Base-by-base conservation (phyloP, 2,329 filamentous ascomycete species). In the Pseudopyricularia cyperi region DNA sequence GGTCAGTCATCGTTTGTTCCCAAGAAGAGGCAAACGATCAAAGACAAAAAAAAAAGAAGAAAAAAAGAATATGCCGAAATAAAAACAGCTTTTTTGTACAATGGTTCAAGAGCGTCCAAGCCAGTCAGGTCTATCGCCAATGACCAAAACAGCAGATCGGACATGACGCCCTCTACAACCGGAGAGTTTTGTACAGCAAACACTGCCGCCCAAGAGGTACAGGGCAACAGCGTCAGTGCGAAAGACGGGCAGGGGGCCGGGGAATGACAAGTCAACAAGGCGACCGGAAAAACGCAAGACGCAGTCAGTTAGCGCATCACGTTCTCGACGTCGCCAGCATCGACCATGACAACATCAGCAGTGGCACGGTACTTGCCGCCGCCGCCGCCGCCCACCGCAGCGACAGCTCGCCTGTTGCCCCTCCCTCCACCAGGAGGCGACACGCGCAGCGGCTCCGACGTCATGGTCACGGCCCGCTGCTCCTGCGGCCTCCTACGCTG, bases 401-500 rank as follows among this genome's bases (percentile, higher is more conserved):
- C 7, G 9, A 26, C 15, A 7, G 24, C 15, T 8, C n/a, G 35
- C 24, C 33, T 37, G 37, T 42, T 51, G 17, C 24, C 37, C n/a
- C 49, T 11, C 9, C 49, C 35, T 11, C 19, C 37, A 17, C 37
- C 22, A n/a, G n/a, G n/a, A n/a, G 26, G 35, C 49, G 37, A 46
- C 49, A 46, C 48, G 17, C 19, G 47, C 17, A 34, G n/a, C 14
- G 34, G 33, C 24, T 15, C 19, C 17, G 37, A 4, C 22, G 35
- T 19, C 14, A 37, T 8, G n/a, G 46, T 1, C 34, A 30, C 28
- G 33, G 46, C 15, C 19, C 7, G 28, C 22, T 30, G 37, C 15
- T 35, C 9, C 47, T 28, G 46, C 59, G 59, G 37, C 22, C 37
- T 42, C 53, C 57, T 46, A 14, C 61, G 58, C 50, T 60, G 60